Percentiles rank a stretch among this genome's conserved stretches.
Conservation (phyloP, 1,139 yeast genomes). For the Kodamaea suecica region DNA sequence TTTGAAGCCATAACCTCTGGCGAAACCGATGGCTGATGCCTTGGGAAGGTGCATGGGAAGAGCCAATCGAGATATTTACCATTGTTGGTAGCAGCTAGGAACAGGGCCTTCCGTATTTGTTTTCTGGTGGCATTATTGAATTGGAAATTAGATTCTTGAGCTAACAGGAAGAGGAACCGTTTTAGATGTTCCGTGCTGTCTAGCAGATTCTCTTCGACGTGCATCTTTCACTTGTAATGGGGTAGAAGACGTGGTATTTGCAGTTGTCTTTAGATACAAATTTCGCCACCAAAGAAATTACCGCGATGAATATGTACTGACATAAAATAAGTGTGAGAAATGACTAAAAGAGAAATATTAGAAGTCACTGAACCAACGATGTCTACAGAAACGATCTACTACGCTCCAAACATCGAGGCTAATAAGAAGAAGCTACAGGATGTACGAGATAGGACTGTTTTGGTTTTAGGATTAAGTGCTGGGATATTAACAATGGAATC, state of each 20-base stretch:
- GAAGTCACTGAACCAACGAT: conserved; percentile 4
- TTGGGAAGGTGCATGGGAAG: conserved; percentile 40
- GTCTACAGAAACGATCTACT: conserved; percentile 11
- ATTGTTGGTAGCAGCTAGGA: conserved; percentile 46
- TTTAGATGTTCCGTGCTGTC: conserved; percentile 11
- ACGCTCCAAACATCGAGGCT: conserved; percentile 24
- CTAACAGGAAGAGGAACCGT: conserved; percentile 34
- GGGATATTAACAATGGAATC: conserved; percentile 74
- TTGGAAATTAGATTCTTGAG: conserved; percentile 32
- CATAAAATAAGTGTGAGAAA: no score
- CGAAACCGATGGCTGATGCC: neutral
- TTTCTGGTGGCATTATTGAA: conserved; percentile 34
- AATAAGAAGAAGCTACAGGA: conserved; percentile 45
- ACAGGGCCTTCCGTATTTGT: conserved; percentile 49
- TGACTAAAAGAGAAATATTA: neutral
- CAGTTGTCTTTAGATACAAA: no score
- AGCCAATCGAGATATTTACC: conserved; percentile 50
- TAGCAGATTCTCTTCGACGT: neutral
- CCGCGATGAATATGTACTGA: no score
- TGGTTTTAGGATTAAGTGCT: conserved; percentile 66
- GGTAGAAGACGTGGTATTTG: neutral
- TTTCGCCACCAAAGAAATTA: conserved; percentile 1
- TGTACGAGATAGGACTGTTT: conserved; percentile 62
- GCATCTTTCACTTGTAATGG: neutral
- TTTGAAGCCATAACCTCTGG: conserved; percentile 15